Base-by-base conservation (phyloP, 2,329 filamentous ascomycete genomes). In the Onygenales sp. region DNA sequence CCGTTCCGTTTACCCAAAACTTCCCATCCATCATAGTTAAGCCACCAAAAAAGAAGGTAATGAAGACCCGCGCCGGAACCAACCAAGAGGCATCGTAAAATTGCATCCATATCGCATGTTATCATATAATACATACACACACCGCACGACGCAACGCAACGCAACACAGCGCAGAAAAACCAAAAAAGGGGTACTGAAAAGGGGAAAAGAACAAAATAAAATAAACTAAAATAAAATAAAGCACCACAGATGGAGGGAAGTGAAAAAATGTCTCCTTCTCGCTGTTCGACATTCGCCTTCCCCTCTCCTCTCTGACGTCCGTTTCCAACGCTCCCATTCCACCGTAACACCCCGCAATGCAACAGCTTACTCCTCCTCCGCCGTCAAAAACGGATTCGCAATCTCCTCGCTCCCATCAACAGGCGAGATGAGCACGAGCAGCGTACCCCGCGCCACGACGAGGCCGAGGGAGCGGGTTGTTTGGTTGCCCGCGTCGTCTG, bases 351-450 rank as follows among this genome's bases (percentile, higher is more conserved):
- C 36, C 21, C 21, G 21, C 36, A 39, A 39, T 2, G 36, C 9
- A 39, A 3, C 36, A 39, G 17, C 37, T 31, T 42, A 44, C 44
- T 53, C 34, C 60, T 89, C 85, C 47, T 89, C 85, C 27, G 80
- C 77, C 65, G 88, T 83, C 51, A 87, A 76, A 66, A 97, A 98
- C 0, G 93, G 93, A 69, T 98, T 98, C 63, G 87, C 82, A 63
- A 98, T 98, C 72, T 92, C 86, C 73, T 97, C 91, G 73, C 89
- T 96, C 53, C 93, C 93, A 66, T 97, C 91, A 51, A 93, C 80
- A 3, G 93, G 93, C 57, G 88, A 93, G 67, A 98, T 88, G 57
- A 95, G 81, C 40, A 96, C 92, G 52, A 98, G 83, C 46, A 98
- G 77, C 6, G 93, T 97, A 56, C 93, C 93, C 59, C 93, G 84